Conservation (phyloP, 345 rosid species). For the Limnanthes douglasii region DNA sequence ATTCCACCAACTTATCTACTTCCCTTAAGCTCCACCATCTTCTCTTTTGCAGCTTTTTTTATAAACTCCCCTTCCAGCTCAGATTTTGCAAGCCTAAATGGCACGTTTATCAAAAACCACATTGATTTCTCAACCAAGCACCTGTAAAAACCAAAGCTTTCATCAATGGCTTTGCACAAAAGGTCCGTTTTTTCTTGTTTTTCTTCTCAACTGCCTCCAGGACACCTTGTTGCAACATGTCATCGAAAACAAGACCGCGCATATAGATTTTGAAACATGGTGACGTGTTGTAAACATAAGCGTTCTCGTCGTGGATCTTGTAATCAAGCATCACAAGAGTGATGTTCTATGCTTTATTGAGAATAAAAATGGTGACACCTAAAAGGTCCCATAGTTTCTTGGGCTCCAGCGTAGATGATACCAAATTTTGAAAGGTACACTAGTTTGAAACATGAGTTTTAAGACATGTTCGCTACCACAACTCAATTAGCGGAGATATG, state of each 20-base stretch:
- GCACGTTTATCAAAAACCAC: conserved; percentile 98
- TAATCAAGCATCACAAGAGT: conserved; percentile 92
- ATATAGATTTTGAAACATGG: conserved; percentile 86
- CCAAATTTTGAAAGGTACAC: conserved; percentile 82
- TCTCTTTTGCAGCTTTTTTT: conserved; percentile 85
- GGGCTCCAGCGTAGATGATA: conserved; percentile 96
- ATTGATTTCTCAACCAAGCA: conserved; percentile 89
- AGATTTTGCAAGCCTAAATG: conserved; percentile 74
- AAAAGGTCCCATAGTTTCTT: conserved; percentile 91
- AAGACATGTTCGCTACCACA: conserved; percentile 90
- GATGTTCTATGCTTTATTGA: conserved; percentile 49
- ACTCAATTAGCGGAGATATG: conserved; percentile 40
- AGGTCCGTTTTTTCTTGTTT: conserved; percentile 58
- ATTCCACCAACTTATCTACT: conserved; percentile 98
- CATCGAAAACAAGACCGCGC: conserved; percentile 93
- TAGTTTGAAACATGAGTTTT: conserved; percentile 88
- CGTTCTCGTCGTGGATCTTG: conserved; percentile 72
- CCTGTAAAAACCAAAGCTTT: conserved; percentile 61
- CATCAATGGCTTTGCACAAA: conserved; percentile 65
- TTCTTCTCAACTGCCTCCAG: conserved; percentile 76
- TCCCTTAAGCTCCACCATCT: conserved; percentile 94
- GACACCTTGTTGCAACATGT: conserved; percentile 78
- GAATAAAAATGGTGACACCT: conserved; percentile 88
- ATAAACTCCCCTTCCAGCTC: conserved; percentile 83
- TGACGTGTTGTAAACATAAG: conserved; percentile 76